These are phyloP conservation scores for Musa balbisiana DNA, from an alignment of 202 grass and related monocot genomes.

Conservation along the genomic window DNA sequence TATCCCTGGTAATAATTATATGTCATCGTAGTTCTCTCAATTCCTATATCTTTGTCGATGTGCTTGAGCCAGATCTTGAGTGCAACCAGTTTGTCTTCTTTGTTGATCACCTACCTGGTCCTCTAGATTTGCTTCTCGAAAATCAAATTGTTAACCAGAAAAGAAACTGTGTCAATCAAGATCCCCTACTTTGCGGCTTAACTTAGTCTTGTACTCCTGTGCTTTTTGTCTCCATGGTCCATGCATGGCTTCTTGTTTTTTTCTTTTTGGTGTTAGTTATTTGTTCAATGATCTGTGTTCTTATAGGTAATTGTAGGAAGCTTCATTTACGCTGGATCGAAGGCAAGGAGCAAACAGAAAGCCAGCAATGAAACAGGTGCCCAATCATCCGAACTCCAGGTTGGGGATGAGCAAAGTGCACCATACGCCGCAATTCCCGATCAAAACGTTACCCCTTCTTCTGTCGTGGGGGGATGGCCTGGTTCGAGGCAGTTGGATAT, in stretches of 20 bases:
- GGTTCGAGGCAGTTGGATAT: slow-evolving; percentile 28
- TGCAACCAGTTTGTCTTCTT: too few species aligned
- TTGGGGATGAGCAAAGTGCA: not conserved
- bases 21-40: too few species aligned
- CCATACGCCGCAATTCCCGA: not conserved
- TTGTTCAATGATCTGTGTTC: too few species aligned
- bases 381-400: slow-evolving; percentile 22
- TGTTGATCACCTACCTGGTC: too few species aligned
- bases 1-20: not conserved
- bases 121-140: too few species aligned
- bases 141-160: too few species aligned
- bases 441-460: slow-evolving; percentile 21
- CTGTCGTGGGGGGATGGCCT: slow-evolving; percentile 27
- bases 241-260: not conserved
- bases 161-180: too few species aligned
- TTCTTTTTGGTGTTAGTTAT: not conserved
- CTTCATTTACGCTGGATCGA: slow-evolving; percentile 30
- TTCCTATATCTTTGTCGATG: too few species aligned
- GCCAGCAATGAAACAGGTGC: slow-evolving; percentile 27
- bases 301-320: slow-evolving; percentile 37
- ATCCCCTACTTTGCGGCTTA: too few species aligned
- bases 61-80: too few species aligned
- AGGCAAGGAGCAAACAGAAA: slow-evolving; percentile 33
- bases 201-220: not conserved
- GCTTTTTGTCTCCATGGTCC: not conserved